Base-by-base conservation (phyloP, 192 early-diverging fungal species). In the Coemansia sp. region DNA sequence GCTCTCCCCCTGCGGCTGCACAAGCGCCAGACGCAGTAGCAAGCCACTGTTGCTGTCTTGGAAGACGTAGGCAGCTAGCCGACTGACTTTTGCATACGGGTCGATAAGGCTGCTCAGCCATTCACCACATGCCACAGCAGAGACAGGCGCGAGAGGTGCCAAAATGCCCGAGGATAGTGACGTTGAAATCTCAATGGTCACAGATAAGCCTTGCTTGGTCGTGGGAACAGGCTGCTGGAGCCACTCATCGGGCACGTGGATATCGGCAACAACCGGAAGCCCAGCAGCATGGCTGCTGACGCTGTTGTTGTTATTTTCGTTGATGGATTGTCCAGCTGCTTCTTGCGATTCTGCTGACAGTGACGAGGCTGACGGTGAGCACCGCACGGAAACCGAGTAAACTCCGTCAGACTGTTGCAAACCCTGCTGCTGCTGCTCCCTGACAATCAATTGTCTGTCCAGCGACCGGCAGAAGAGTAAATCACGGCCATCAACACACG, bases 251-350 rank as follows among this genome's bases (percentile, higher is more conserved):
- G 57, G 61, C 24, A 78, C 60, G 14, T 51, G 50, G 49, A 71
- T 30, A 15, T 78, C 75, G 69, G 69, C 61, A 41, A 78, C 55
- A 30, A 68, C 69, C 52, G 61, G 68, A 19, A 59, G 46, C 22
- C 27, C 13, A 52, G 38, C 57, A 21, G 18, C 38, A 18, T n/a
- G n/a, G n/a, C 9, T 21, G 22, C 41, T 57, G 41, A 50, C 13
- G 13, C 58, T 37, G 34, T 10, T 37, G 34, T 37, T 37, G 7
- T 37, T 9, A 37, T 37, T 37, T 8, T 10, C 34, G 34, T 8
- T 37, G 9, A 10, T 37, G 34, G 34, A 37, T 37, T 37, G 34
- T 37, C 34, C 34, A 37, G 34, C 34, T 37, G 34, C 34, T 9
- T 6, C 27, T 30, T 30, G 4, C 7, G 27, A 6, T 37, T 10